phyloP scores from a whole-genome alignment of 2,329 filamentous ascomycete species.

The Phaeosphaeriaceae sp. region DNA sequence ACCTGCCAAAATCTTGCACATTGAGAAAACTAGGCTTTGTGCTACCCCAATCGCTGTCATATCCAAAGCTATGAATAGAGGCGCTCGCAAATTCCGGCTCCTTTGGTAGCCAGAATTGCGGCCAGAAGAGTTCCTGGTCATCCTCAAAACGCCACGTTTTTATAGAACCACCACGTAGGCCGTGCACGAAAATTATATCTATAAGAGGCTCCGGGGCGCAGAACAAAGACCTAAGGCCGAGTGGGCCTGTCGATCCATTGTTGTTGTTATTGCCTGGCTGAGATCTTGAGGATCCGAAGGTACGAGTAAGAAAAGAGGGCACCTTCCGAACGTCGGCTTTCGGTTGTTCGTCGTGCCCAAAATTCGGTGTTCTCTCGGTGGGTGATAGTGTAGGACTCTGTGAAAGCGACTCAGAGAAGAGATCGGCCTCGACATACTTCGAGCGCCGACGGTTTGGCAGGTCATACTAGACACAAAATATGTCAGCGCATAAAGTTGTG shows the following conservation, averaged over 20 bases:
- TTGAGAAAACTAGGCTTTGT: not conserved
- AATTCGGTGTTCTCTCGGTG: not conserved
- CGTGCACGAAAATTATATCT: slow-evolving; percentile 11
- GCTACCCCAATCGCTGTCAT: slow-evolving; percentile 3
- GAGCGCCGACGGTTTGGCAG: not conserved
- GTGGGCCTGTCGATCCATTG: not conserved
- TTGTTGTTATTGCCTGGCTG: not conserved
- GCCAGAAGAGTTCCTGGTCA: slow-evolving; percentile 2
- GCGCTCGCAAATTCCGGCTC: not conserved
- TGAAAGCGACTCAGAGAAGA: not conserved
- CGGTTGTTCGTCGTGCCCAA: not conserved
- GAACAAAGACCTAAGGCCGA: slow-evolving; percentile 1
- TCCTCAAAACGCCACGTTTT: slow-evolving; percentile 5
- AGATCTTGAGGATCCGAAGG: not conserved
- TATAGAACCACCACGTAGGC: slow-evolving; percentile 3
- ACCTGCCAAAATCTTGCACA: slow-evolving; percentile 7
- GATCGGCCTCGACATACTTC: not conserved
- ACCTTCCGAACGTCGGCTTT: not conserved
- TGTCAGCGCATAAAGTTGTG: not conserved
- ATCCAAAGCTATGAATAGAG: slow-evolving; percentile 5
- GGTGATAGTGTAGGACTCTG: not conserved
- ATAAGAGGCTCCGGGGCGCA: not conserved
- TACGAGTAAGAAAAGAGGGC: not conserved
- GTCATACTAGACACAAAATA: not conserved
- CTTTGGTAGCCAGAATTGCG: slow-evolving; percentile 3